A percentile compares a stretch with the other conserved stretches of the same genome.
Evolutionary conservation across 192 early-diverging fungal species (phyloP).

Genomic region (Cladochytrium replicatum): DNA sequence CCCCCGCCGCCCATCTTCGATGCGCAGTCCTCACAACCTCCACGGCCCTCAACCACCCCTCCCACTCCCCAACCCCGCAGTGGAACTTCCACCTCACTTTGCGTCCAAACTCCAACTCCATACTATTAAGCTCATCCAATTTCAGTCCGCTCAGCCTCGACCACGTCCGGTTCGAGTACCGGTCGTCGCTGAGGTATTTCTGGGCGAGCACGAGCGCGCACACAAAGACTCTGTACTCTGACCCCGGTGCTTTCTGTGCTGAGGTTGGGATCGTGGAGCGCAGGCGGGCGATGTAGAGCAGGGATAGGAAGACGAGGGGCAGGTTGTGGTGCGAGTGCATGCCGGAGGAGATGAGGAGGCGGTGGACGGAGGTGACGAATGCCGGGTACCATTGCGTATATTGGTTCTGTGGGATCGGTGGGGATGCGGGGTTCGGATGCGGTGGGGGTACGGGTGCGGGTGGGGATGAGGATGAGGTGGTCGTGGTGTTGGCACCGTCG

Average conservation of each 20-base stretch:
- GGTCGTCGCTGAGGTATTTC: slow-evolving; percentile 77
- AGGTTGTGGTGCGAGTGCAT: slow-evolving; percentile 6
- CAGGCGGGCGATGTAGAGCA: slow-evolving; percentile 30
- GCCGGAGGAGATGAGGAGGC: slow-evolving; percentile 13
- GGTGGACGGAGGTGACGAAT: slow-evolving; percentile 20
- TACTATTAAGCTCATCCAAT: slow-evolving; percentile 64
- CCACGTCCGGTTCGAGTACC: slow-evolving; percentile 80
- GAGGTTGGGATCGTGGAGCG: slow-evolving; percentile 3
- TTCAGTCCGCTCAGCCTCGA: slow-evolving; percentile 66
- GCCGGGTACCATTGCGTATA: slow-evolving; percentile 14
- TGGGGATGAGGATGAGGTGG: slow-evolving; percentile 8
- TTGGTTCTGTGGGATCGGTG: too few species aligned
- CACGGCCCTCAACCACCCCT: too few species aligned
- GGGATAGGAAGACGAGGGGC: slow-evolving; percentile 19
- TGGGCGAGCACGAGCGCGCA: slow-evolving; percentile 74
- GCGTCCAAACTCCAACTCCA: slow-evolving; percentile 81
- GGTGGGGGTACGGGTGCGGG: slow-evolving; percentile 8
- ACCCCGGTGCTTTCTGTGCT: slow-evolving; percentile 33
- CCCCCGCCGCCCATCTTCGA: too few species aligned
- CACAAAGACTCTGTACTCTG: slow-evolving; percentile 74
- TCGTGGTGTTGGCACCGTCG: neutral
- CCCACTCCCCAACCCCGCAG: too few species aligned
- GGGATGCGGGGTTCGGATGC: too few species aligned
- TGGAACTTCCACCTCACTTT: too few species aligned
- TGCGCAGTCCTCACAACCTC: too few species aligned